Base-by-base conservation (phyloP, 768 basidiomycete genomes). In the Xerocomus brunneocitrinus region DNA sequence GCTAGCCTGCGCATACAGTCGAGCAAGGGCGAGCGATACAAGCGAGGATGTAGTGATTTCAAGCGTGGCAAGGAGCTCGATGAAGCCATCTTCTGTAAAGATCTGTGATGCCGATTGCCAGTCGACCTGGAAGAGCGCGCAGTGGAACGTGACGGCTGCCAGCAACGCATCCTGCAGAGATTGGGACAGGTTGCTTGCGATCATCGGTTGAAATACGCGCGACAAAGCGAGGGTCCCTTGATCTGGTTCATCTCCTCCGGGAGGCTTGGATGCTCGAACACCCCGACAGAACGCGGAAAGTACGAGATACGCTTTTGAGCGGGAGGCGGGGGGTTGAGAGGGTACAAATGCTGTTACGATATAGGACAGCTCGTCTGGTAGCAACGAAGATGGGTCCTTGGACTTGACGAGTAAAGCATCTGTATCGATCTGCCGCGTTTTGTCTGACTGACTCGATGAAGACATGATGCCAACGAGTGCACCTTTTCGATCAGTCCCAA, bases 81-180 rank as follows among this genome's bases (percentile, higher is more conserved):
- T 60, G 14, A 86, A 66, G 4, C 82, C 84, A 54, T 89, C 85
- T 47, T 76, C 74, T 35, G 72, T 68, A 52, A 93, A 83, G 49
- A 95, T 81, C 24, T 75, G 60, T 9, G 83, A 74, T 9, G 89
- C 91, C 1, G 82, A 73, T 48, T 77, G 71, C 69, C 83, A 79
- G 59, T 91, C 89, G n/a, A 92, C 82, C 65, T 92, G 89, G 62
- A 92, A 91, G 19, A 95, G 73, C 0, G 89, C 89, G n/a, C 79
- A 74, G 46, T 93, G 74, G 66, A 91, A 85, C 1, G 82, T 77
- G 36, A 87, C 69, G 10, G 82, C 84, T 13, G 73, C 69, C 16
- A 85, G 70, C 27, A 83, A 67, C 8, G 27, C 59, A 34, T 75
- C 73, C 65, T 88, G 83, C 19, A 80, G 73, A 3, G 79, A 76